Percentiles rank a stretch among this genome's conserved stretches.
phyloP scores from a whole-genome alignment of 2,329 filamentous ascomycete genomes.

The Penicillium sp. region DNA sequence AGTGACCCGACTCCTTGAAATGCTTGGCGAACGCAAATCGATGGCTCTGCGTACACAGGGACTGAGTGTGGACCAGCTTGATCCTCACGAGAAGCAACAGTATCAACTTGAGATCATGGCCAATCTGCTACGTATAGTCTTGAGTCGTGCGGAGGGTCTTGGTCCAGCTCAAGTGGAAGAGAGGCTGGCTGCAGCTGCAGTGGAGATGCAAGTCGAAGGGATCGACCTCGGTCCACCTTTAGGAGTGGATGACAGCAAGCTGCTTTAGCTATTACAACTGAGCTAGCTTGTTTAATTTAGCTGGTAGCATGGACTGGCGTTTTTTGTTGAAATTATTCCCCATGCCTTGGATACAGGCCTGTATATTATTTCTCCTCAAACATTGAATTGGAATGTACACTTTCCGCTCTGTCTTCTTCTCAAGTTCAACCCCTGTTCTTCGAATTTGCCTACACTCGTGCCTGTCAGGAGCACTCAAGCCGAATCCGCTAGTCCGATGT shows the following conservation, averaged over 20 bases:
- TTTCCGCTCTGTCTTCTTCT: not conserved
- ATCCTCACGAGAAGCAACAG: conserved; percentile 40
- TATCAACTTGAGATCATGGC: conserved; percentile 50
- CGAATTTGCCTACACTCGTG: too few relatives aligned
- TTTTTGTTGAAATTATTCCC: conserved; percentile 1
- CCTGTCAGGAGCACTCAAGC: too few relatives aligned
- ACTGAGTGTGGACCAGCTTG: conserved; percentile 39
- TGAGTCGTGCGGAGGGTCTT: conserved; percentile 37
- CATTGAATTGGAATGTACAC: conserved; percentile 11
- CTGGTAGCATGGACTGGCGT: conserved; percentile 18
- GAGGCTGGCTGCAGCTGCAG: conserved; percentile 38
- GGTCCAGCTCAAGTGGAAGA: conserved; percentile 36
- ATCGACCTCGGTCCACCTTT: conserved; percentile 38
- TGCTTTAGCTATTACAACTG: conserved; percentile 16
- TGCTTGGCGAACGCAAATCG: conserved; percentile 46
- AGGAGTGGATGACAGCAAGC: conserved; percentile 30
- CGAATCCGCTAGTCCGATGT: too few relatives aligned
- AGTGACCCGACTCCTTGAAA: conserved; percentile 50
- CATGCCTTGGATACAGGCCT: conserved; percentile 4
- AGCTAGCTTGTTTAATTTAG: not conserved
- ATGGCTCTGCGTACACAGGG: conserved; percentile 37
- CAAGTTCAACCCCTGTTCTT: not conserved
- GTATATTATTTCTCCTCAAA: conserved; percentile 15
- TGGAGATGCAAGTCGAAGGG: conserved; percentile 41
- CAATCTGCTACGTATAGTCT: conserved; percentile 45